Conservation (phyloP, 2,329 filamentous ascomycete species). For the Verruconis gallopava region DNA sequence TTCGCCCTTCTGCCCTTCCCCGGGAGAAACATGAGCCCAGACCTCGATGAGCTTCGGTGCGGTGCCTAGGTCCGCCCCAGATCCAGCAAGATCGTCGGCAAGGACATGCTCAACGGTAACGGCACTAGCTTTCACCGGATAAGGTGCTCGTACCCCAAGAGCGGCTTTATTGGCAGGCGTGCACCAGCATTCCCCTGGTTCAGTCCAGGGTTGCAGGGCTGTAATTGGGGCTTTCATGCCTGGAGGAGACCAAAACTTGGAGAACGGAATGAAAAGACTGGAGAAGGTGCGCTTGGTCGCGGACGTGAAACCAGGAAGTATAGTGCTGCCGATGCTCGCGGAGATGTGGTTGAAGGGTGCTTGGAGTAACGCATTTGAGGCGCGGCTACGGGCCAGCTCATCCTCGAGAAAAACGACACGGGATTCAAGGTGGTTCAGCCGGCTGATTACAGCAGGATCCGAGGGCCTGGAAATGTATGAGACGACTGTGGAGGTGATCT, state of each 20-base stretch:
- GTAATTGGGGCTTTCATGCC: constrained; percentile 30
- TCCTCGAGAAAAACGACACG: constrained; percentile 3
- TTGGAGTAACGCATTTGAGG: constrained; percentile 1
- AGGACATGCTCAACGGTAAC: constrained; percentile 36
- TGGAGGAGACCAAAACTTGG: constrained; percentile 21
- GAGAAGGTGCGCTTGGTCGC: constrained; percentile 16
- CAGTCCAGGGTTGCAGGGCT: constrained; percentile 58
- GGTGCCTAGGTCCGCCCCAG: constrained; percentile 21
- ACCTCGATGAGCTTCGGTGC: constrained; percentile 33
- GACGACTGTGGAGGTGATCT: constrained; percentile 1
- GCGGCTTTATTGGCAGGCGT: constrained; percentile 47
- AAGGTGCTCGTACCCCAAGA: constrained; percentile 42
- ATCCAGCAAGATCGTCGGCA: constrained; percentile 19
- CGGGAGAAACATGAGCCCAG: constrained; percentile 25
- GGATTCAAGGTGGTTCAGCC: not conserved
- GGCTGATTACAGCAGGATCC: not conserved
- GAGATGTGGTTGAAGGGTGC: not conserved
- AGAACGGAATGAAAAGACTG: constrained; percentile 52
- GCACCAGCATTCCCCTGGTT: constrained; percentile 84
- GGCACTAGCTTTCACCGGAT: constrained; percentile 24
- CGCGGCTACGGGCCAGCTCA: not conserved
- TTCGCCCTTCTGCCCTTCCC: not conserved
- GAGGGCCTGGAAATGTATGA: not conserved
- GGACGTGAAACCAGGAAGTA: constrained; percentile 3
- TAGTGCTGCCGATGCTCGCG: not conserved